These are phyloP conservation scores for Auriscalpium vulgare DNA, from an alignment of 768 basidiomycete genomes.

Conservation along the genomic window DNA sequence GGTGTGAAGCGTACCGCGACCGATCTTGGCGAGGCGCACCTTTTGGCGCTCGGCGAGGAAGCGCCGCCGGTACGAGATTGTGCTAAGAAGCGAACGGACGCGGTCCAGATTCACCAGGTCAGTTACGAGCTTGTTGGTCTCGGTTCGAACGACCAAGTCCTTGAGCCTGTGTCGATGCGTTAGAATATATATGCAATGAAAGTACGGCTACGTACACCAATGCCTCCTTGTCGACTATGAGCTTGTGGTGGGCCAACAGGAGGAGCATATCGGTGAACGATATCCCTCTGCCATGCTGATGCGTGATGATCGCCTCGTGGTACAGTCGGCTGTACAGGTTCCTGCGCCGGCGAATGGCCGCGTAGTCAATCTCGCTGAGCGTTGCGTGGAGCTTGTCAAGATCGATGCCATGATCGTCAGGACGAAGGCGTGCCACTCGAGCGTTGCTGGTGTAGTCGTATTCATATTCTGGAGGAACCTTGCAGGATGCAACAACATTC, in stretches of 20 bases:
- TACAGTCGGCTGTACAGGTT: constrained; percentile 69
- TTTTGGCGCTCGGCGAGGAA: constrained; percentile 50
- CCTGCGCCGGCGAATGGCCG: constrained; percentile 55
- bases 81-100: constrained; percentile 71
- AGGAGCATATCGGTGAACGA: constrained; percentile 87
- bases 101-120: constrained; percentile 82
- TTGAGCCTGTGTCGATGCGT: constrained; percentile 47
- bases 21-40: constrained; percentile 26
- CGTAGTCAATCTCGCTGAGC: constrained; percentile 59
- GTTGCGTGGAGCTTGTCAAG: constrained; percentile 49
- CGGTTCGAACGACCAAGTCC: constrained; percentile 69
- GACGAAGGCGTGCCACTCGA: constrained; percentile 22
- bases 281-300: constrained; percentile 69
- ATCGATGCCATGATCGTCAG: constrained; percentile 42
- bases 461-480: constrained; percentile 27
- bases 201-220: constrained; percentile 54
- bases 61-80: constrained; percentile 62
- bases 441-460: constrained; percentile 23
- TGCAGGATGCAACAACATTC: constrained; percentile 49
- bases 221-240: constrained; percentile 85
- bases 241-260: constrained; percentile 82
- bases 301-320: constrained; percentile 77
- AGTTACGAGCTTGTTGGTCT: constrained; percentile 70
- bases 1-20: constrained; percentile 18
- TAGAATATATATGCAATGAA: neutral